A percentile compares a stretch with the other conserved stretches of the same genome.
These are phyloP conservation scores for Entonaema liquescens DNA, from an alignment of 495 filamentous ascomycete species.

Conservation along the genomic window DNA sequence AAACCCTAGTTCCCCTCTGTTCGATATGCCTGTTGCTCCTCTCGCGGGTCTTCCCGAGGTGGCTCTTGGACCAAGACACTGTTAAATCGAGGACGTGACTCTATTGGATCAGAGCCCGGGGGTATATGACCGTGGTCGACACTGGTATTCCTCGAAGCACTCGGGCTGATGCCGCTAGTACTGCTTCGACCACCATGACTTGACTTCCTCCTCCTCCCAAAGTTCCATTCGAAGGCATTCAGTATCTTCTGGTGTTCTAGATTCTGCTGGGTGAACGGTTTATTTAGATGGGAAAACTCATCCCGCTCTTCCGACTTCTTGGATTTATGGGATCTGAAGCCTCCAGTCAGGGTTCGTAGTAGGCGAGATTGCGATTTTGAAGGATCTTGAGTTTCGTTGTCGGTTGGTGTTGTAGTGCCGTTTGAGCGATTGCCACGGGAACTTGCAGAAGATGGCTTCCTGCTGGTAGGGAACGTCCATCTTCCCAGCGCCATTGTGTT, in stretches of 20 bases:
- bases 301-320: slow-evolving; percentile 30
- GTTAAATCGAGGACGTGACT: slow-evolving; percentile 20
- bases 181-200: slow-evolving; percentile 35
- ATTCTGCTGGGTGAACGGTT: slow-evolving; percentile 43
- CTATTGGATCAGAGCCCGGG: slow-evolving; percentile 13
- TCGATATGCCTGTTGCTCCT: slow-evolving; percentile 3
- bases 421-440: slow-evolving; percentile 17
- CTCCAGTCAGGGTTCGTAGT: slow-evolving; percentile 21
- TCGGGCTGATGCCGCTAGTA: slow-evolving; percentile 42
- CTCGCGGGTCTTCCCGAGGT: slow-evolving; percentile 20
- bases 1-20: background rate
- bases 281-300: slow-evolving; percentile 33
- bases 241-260: slow-evolving; percentile 45
- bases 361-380: slow-evolving; percentile 27
- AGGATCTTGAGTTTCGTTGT: slow-evolving; percentile 26
- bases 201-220: slow-evolving; percentile 25
- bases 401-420: slow-evolving; percentile 31
- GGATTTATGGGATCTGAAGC: slow-evolving; percentile 30
- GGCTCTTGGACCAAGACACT: slow-evolving; percentile 9
- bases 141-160: slow-evolving; percentile 37
- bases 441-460: slow-evolving; percentile 32
- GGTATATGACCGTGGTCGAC: slow-evolving; percentile 26
- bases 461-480: slow-evolving; percentile 36
- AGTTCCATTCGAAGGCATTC: slow-evolving; percentile 43
- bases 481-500: slow-evolving; percentile 33